Conservation (phyloP, 192 early-diverging fungal species). For the Chytriomyces sp. region DNA sequence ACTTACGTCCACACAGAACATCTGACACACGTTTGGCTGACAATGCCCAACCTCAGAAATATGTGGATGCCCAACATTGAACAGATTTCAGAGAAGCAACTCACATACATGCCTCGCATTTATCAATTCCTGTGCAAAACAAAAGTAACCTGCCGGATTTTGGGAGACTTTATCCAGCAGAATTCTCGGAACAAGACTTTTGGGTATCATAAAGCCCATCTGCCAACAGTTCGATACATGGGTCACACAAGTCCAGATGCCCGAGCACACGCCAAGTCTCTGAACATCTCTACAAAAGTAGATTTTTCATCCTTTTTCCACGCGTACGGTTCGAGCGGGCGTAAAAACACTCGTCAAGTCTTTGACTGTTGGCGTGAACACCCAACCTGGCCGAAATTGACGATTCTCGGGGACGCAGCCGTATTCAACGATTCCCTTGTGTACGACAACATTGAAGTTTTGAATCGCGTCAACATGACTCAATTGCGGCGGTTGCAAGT, state of each 20-base stretch:
- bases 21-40: too few relatives aligned
- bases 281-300: not conserved
- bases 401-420: not conserved
- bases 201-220: not conserved
- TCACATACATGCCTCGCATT: not conserved
- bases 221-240: constrained; percentile 4
- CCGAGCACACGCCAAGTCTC: too few relatives aligned
- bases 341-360: constrained; percentile 16
- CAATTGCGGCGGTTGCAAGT: constrained; percentile 1
- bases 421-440: not conserved
- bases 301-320: constrained; percentile 11
- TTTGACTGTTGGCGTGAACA: constrained; percentile 11
- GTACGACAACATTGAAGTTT: constrained; percentile 2
- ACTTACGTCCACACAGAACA: too few relatives aligned
- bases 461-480: not conserved
- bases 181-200: not conserved
- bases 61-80: constrained; percentile 8
- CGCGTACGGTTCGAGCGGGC: not conserved
- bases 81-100: constrained; percentile 1
- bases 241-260: not conserved
- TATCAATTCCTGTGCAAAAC: constrained; percentile 9
- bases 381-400: constrained; percentile 9
- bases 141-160: not conserved
- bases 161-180: not conserved
- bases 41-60: not conserved